Evolutionary conservation across 768 basidiomycete genomes (phyloP), one percentile per base, ranked within the genome.

Genomic region (Boletus edulis): DNA sequence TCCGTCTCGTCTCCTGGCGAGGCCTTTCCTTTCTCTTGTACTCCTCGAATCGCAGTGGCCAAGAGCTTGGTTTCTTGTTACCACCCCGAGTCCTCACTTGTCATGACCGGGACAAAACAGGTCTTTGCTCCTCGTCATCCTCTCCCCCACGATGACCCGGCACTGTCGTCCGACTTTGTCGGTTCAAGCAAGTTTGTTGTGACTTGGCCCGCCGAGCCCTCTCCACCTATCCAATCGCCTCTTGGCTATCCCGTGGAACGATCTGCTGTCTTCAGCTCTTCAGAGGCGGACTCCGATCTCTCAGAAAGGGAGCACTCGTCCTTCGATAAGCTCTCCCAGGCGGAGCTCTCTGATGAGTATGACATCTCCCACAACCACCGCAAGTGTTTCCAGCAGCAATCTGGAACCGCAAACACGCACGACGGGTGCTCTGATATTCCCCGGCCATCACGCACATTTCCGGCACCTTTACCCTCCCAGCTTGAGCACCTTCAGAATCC

Each of bases 401-500:
- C 56, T 17, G 64, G 66, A 0, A 43, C 39, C 49, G 15, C 54
- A 18, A 57, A 39, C 58, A 51, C 54, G 51, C 59, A 59, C 20
- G 72, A 69, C 46, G 61, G 68, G 15, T 62, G 60, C 43, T 52
- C 71, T 40, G 59, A 68, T 52, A 59, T 71, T 13, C 84, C 87
- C 43, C 78, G 78, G n/a, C 81, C 91, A 54, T 83, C 84, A 46
- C 81, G 93, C 51, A 85, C 88, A 3, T 84, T 87, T 62, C 91
- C 92, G 17, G 82, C 86, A 74, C 93, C 93, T 18, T 72, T 86
- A n/a, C 83, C 90, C 13, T 81, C 84, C 14, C 88, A 91, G 68
- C 81, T 94, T n/a, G 81, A 81, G 41, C 81, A 85, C 57, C 76
- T 94, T 27, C 81, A 79, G 62, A 85, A 93, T 64, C 93, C 92